These are phyloP conservation scores for Chaetoceros tenuissimus DNA, from an alignment of 108 stramenopile genomes.

Conservation along the genomic window DNA sequence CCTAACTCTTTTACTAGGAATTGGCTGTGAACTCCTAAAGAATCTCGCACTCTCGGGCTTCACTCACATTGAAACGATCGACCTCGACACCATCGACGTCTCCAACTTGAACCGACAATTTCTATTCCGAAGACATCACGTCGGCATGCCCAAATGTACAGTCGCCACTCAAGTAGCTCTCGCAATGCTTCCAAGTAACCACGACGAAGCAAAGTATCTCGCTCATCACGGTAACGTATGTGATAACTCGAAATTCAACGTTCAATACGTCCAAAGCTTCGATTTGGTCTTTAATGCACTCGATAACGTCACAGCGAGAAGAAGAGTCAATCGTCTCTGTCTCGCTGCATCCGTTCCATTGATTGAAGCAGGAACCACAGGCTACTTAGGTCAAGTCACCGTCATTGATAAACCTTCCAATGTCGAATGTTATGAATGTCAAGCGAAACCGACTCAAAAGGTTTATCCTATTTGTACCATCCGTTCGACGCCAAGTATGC, in stretches of 20 bases:
- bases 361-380: conserved; percentile 97
- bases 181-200: conserved; percentile 35
- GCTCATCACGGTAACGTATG: conserved; percentile 94
- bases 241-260: conserved; percentile 83
- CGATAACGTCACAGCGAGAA: conserved; percentile 95
- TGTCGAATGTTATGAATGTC: conserved; percentile 98
- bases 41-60: conserved; percentile 92
- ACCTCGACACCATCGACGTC: conserved; percentile 98
- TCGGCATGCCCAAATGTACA: conserved; percentile 75
- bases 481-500: conserved; percentile 91
- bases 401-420: conserved; percentile 75
- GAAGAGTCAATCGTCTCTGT: conserved; percentile 97
- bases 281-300: conserved; percentile 89
- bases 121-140: conserved; percentile 80
- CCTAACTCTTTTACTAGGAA: too few species aligned
- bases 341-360: conserved; percentile 89
- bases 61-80: conserved; percentile 86
- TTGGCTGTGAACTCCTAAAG: conserved; percentile 97
- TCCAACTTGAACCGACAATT: conserved; percentile 98
- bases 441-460: conserved; percentile 90
- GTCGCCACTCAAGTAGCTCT: conserved; percentile 68
- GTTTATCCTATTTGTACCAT: conserved; percentile 99
- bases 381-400: conserved; percentile 94
- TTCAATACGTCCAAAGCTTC: conserved; percentile 83
- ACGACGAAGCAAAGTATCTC: conserved; percentile 25